Conservation (phyloP, 176 grass and related monocot species). For the Stipa capillata region DNA sequence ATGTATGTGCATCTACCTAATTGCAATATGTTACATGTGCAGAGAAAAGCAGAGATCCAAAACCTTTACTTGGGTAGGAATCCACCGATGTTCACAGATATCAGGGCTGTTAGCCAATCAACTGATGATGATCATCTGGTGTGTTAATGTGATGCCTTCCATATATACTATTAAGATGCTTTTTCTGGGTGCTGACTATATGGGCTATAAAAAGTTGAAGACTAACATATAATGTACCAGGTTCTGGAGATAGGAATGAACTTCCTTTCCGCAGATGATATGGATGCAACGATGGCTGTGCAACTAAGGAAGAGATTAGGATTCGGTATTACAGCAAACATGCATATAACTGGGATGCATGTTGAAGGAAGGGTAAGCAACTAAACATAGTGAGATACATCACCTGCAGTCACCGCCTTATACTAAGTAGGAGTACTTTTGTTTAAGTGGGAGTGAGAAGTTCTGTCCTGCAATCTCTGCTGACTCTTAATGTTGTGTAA, state of each 20-base stretch:
- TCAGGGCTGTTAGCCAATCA: conserved; percentile 69
- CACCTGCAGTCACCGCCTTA: background rate
- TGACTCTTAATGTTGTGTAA: background rate
- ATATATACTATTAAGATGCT: background rate
- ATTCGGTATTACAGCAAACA: conserved; percentile 85
- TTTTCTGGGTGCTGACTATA: background rate
- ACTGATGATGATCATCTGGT: conserved; percentile 93
- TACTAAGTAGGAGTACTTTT: background rate
- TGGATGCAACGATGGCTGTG: conserved; percentile 84
- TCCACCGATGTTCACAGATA: conserved; percentile 89
- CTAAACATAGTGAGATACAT: background rate
- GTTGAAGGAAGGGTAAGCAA: conserved; percentile 76
- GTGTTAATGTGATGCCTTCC: no score
- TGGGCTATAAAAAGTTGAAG: background rate
- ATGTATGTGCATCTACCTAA: background rate
- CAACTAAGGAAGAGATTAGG: conserved; percentile 89
- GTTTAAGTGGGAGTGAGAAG: background rate
- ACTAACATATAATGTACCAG: conserved; percentile 29
- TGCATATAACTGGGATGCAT: conserved; percentile 98
- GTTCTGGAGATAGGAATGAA: conserved; percentile 94
- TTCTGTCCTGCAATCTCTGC: background rate
- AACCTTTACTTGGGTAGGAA: conserved; percentile 88
- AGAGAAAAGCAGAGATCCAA: conserved; percentile 85
- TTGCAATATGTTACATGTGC: conserved; percentile 17
- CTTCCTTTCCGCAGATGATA: conserved; percentile 89